phyloP scores from a whole-genome alignment of 331 rosid genomes.

The Malus hybrid region DNA sequence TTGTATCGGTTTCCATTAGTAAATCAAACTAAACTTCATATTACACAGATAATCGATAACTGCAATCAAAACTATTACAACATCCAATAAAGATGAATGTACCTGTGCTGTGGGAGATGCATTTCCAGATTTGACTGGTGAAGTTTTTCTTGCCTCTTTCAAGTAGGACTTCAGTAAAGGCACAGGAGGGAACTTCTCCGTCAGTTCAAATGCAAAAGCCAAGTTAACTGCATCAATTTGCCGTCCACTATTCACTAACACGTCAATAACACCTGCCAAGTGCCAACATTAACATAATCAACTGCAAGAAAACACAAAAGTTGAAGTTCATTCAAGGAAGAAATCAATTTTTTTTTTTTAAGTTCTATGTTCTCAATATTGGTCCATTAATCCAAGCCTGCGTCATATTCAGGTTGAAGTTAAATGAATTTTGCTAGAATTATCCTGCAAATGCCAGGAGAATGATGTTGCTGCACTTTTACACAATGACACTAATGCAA shows the following conservation, averaged over 20 bases:
- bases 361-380: background rate
- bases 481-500: background rate
- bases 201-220: slow-evolving; percentile 84
- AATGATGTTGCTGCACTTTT: slow-evolving; percentile 2
- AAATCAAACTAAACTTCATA: background rate
- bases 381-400: background rate
- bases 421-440: background rate
- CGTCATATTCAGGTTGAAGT: background rate
- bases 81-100: slow-evolving; percentile 7
- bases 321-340: background rate
- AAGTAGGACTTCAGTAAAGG: slow-evolving; percentile 78
- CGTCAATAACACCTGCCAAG: slow-evolving; percentile 73
- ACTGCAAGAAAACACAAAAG: background rate
- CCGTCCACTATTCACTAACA: slow-evolving; percentile 77
- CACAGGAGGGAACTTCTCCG: slow-evolving; percentile 69
- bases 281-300: slow-evolving; percentile 6
- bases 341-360: background rate
- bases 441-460: background rate
- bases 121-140: slow-evolving; percentile 65
- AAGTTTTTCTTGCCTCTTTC: slow-evolving; percentile 80
- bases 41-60: background rate
- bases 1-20: background rate
- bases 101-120: slow-evolving; percentile 79
- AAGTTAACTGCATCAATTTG: slow-evolving; percentile 94
- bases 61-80: background rate